These are phyloP conservation scores for Berkeleyomyces rouxiae DNA, from an alignment of 2,329 filamentous ascomycete genomes.

Conservation along the genomic window DNA sequence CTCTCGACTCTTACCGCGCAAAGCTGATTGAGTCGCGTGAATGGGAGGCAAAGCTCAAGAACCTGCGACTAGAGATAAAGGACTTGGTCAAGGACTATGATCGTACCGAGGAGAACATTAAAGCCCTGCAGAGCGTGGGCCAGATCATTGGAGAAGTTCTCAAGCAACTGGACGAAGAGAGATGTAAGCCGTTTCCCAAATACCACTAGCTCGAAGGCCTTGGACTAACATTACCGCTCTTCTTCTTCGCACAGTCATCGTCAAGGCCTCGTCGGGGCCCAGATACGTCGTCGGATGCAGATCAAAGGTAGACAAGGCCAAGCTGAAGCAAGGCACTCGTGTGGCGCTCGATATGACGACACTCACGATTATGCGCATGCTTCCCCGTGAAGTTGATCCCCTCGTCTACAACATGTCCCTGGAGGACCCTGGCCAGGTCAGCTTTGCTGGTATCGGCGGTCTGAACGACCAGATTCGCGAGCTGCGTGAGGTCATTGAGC, in stretches of 20 bases:
- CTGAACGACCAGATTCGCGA: constrained; percentile 97
- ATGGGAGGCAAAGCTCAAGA: constrained; percentile 97
- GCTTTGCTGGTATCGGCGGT: constrained; percentile 93
- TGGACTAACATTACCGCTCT: not conserved
- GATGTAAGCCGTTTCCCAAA: constrained; percentile 44
- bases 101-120: constrained; percentile 97
- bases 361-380: constrained; percentile 98
- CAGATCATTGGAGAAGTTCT: constrained; percentile 98
- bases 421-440: constrained; percentile 93
- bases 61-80: constrained; percentile 87
- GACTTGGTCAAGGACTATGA: constrained; percentile 88
- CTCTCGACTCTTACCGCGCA: constrained; percentile 60
- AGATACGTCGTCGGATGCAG: constrained; percentile 96
- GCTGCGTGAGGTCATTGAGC: constrained; percentile 89
- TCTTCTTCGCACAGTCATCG: constrained; percentile 52
- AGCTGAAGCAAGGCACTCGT: constrained; percentile 94
- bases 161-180: constrained; percentile 96
- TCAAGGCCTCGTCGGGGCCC: constrained; percentile 93
- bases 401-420: constrained; percentile 99
- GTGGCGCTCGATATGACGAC: constrained; percentile 99
- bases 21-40: constrained; percentile 89
- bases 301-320: constrained; percentile 92
- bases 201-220: constrained; percentile 14
- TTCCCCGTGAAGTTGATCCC: constrained; percentile 93
- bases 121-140: constrained; percentile 93